phyloP scores from a whole-genome alignment of 1,139 yeast genomes.

The Hemisphaericaspora xylofermentans region DNA sequence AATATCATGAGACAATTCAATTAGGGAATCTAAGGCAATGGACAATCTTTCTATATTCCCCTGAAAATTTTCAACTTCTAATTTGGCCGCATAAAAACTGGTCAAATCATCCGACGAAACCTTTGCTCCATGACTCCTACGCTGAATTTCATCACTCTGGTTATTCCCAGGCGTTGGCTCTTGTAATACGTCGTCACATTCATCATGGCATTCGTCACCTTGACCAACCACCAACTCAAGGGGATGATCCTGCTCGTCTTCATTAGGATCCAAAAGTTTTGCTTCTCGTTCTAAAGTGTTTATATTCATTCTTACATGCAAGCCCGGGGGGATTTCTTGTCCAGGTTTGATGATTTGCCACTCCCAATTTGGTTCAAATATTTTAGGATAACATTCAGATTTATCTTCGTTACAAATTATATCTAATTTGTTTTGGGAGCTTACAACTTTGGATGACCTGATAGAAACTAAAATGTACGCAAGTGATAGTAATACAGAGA shows the following conservation, averaged over 20 bases:
- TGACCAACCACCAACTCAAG: constrained; percentile 18
- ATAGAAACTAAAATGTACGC: constrained; percentile 4
- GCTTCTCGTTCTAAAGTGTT: constrained; percentile 73
- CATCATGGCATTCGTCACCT: constrained; percentile 15
- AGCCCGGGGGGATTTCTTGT: constrained; percentile 73
- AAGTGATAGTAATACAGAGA: constrained; percentile 3
- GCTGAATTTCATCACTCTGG: constrained; percentile 1
- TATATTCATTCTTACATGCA: constrained; percentile 69
- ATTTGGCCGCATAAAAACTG: constrained; percentile 29
- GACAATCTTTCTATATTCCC: constrained; percentile 17
- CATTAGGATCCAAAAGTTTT: constrained; percentile 42
- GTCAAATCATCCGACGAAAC: constrained; percentile 22
- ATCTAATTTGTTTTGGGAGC: constrained; percentile 12
- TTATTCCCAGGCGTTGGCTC: constrained; percentile 8
- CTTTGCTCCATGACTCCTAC: constrained; percentile 11
- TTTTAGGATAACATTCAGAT: constrained; percentile 59
- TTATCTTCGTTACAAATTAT: constrained; percentile 28
- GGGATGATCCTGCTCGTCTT: constrained; percentile 11
- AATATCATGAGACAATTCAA: constrained; percentile 63
- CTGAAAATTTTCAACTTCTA: constrained; percentile 21
- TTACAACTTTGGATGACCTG: constrained; percentile 14
- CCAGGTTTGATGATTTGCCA: constrained; percentile 72
- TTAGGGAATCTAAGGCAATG: constrained; percentile 45
- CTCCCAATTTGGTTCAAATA: constrained; percentile 58
- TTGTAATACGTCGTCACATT: constrained; percentile 7